Evolutionary conservation across 768 basidiomycete genomes (phyloP), one percentile per base, ranked within the genome.

Genomic region (Leccinum disarticulatum): DNA sequence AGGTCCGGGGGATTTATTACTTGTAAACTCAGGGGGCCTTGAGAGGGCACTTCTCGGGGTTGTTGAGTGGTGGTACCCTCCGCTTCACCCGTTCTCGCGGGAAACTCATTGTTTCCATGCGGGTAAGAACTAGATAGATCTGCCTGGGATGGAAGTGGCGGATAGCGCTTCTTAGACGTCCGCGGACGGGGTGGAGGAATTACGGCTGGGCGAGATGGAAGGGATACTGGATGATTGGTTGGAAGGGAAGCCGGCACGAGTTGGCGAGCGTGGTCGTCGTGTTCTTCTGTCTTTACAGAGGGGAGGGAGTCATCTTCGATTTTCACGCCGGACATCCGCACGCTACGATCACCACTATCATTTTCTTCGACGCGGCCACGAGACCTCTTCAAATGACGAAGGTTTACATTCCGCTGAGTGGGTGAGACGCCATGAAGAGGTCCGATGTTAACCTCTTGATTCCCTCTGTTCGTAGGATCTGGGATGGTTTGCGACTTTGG

Each of bases 371-470:
- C 46, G 27, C 63, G 69, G 22, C 63, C 52, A 17, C 70, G 72
- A 48, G 60, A 60, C 19, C 60, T 64, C 31, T 69, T 74, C 52
- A 73, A 55, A 57, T 73, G 72, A 43, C 72, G 73, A 36, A 73
- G 70, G 56, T 73, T 73, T 1, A 68, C 70, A 3, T 61, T 71
- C 46, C 51, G 66, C 28, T 73, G 68, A 30, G 70, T 55, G 3
- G 71, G 69, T 3, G 72, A 74, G 9, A 68, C 52, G 11, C 59
- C 54, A 1, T 47, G 22, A 28, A 48, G n/a, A 19, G 72, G 72
- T 35, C 64, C 64, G 8, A 73, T 62, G 41, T 65, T 61, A n/a
- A 67, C 52, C 22, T 71, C 66, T 36, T 61, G 58, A n/a, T 52
- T 61, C 25, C 28, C 58, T 7, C 30, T 54, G 7, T 14, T 31